These are phyloP conservation scores for Neopestalotiopsis sp. DNA, from an alignment of 2,329 filamentous ascomycete species.

Conservation along the genomic window DNA sequence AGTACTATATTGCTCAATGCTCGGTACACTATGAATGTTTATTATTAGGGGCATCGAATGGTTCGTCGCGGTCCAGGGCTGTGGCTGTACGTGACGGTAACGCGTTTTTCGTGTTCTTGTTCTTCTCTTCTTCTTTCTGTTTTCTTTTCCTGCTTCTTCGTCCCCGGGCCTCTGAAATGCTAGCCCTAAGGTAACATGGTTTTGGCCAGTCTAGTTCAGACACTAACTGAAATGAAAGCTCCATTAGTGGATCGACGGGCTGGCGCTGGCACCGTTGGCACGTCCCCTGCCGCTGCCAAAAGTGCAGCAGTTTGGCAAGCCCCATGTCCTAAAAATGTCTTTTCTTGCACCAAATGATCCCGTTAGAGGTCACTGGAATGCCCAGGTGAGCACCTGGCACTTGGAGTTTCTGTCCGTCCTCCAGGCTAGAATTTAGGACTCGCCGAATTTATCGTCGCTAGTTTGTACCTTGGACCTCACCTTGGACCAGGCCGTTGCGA, in stretches of 20 bases:
- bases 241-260: neutral
- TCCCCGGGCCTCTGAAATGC: neutral
- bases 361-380: neutral
- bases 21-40: neutral
- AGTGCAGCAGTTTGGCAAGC: neutral
- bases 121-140: neutral
- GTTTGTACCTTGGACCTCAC: neutral
- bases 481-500: neutral
- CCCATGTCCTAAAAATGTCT: constrained; percentile 1
- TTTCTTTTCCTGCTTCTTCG: neutral
- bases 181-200: neutral
- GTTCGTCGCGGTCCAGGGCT: neutral
- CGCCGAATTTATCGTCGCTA: neutral
- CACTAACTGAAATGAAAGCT: neutral
- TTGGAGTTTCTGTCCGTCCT: neutral
- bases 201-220: neutral
- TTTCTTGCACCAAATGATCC: neutral
- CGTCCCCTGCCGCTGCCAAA: neutral
- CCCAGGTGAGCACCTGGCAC: neutral
- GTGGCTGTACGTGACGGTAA: constrained; percentile 1
- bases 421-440: neutral
- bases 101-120: neutral
- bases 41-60: neutral
- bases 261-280: neutral
- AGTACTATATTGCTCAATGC: neutral